These are phyloP conservation scores for Monosporascus sp. DNA, from an alignment of 2,329 filamentous ascomycete genomes.

Conservation along the genomic window DNA sequence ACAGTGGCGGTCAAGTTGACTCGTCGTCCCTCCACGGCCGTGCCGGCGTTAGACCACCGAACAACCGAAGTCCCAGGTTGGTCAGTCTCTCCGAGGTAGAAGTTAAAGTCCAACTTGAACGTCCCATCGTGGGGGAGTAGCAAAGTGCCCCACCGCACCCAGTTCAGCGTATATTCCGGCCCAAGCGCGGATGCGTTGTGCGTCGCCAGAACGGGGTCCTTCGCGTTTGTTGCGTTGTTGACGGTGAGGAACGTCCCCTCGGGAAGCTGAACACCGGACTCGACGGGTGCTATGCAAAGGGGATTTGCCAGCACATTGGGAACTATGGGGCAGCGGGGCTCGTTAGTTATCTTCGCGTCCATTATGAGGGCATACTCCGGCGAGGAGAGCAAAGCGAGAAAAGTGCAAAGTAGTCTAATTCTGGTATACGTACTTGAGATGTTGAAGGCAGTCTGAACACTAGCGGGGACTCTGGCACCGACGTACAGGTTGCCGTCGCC, in stretches of 20 bases:
- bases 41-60: too few species aligned
- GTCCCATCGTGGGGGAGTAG: constrained; percentile 3
- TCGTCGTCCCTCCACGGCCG: too few species aligned
- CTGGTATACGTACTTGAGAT: constrained; percentile 5
- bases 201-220: constrained; percentile 7
- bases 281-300: constrained; percentile 8
- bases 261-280: not conserved
- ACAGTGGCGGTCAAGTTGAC: too few species aligned
- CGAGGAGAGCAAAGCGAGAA: not conserved
- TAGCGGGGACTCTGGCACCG: constrained; percentile 8
- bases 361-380: too few species aligned
- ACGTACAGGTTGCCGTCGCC: constrained; percentile 12
- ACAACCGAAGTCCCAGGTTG: too few species aligned
- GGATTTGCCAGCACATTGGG: constrained; percentile 5
- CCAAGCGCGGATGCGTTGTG: constrained; percentile 9
- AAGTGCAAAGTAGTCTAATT: not conserved
- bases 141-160: constrained; percentile 3
- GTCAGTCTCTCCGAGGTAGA: constrained; percentile 1
- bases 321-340: constrained; percentile 1
- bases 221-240: constrained; percentile 7
- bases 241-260: constrained; percentile 14
- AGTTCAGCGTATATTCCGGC: constrained; percentile 8
- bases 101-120: not conserved
- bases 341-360: not conserved
- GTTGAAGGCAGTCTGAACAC: constrained; percentile 9